A percentile compares a stretch with the other conserved stretches of the same genome.
Evolutionary conservation across 108 stramenopile genomes (phyloP).

Genomic region (Bacterosira constricta): DNA sequence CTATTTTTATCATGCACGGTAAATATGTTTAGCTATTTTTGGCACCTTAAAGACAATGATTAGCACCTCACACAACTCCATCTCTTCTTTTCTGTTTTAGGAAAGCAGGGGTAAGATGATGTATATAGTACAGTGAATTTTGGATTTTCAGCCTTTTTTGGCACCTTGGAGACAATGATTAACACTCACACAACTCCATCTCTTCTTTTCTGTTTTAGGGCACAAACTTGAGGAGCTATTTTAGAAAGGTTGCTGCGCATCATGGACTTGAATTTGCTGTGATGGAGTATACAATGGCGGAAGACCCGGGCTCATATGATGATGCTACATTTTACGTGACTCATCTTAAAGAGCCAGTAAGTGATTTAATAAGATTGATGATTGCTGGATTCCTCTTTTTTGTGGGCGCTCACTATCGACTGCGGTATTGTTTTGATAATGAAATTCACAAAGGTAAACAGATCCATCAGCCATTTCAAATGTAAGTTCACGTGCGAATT

Average conservation of each 20-base stretch:
- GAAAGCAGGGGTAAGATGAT: constrained; percentile 1
- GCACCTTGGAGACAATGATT: background rate
- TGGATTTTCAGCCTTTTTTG: background rate
- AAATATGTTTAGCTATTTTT: too few species aligned
- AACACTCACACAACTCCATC: too few species aligned
- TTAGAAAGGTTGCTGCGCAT: constrained; percentile 23
- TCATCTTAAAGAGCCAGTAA: constrained; percentile 39
- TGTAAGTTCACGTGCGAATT: background rate
- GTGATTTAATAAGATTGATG: background rate
- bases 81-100: too few species aligned
- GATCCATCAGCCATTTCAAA: constrained; percentile 34
- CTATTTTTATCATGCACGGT: constrained; percentile 48
- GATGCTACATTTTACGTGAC: constrained; percentile 49
- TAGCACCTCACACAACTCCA: too few species aligned
- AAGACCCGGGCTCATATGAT: constrained; percentile 32
- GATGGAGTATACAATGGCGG: constrained; percentile 23
- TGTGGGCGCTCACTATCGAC: background rate
- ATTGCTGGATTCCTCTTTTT: background rate
- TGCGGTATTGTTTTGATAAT: background rate
- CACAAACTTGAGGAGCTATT: constrained; percentile 32
- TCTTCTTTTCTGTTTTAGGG: constrained; percentile 17
- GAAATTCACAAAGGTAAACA: background rate
- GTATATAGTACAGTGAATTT: background rate
- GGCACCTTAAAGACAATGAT: too few species aligned
- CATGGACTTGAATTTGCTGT: constrained; percentile 22